phyloP scores from a whole-genome alignment of 208 protist species.

The Leishmania major region DNA sequence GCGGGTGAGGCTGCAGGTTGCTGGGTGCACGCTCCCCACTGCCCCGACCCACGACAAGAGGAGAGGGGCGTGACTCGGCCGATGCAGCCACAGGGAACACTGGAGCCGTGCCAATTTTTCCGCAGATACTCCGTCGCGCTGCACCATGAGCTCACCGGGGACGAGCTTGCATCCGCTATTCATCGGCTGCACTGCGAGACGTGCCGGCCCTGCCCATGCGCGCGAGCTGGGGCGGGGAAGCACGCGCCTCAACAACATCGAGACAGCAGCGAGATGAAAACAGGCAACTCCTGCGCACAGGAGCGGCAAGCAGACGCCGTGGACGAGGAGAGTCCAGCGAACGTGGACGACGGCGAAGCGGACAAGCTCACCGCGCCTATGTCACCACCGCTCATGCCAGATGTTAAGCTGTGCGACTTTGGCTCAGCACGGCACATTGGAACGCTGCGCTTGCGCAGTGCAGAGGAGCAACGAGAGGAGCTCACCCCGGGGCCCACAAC shows the following conservation, averaged over 20 bases:
- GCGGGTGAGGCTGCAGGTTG: background rate
- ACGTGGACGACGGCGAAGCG: background rate
- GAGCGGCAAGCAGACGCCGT: background rate
- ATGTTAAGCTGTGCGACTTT: conserved; percentile 85
- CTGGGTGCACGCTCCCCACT: conserved; percentile 24
- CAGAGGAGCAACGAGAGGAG: conserved; percentile 88
- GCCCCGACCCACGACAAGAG: background rate
- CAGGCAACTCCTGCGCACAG: background rate
- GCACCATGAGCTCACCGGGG: conserved; percentile 28
- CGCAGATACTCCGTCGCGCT: conserved; percentile 8
- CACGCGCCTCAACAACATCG: background rate
- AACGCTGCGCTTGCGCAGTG: conserved; percentile 94
- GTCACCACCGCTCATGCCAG: conserved; percentile 18
- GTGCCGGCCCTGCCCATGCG: conserved; percentile 7
- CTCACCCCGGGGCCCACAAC: conserved; percentile 84
- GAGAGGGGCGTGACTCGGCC: background rate
- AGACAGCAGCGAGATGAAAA: background rate
- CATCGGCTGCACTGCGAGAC: conserved; percentile 22
- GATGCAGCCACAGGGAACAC: background rate
- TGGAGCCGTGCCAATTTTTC: conserved; percentile 26
- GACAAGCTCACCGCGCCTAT: no score
- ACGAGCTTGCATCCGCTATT: conserved; percentile 18
- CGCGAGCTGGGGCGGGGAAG: background rate
- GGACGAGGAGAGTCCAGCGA: background rate
- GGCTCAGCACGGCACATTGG: conserved; percentile 79